phyloP scores from a whole-genome alignment of 495 filamentous ascomycete genomes.

The Penicillium chermesinum region DNA sequence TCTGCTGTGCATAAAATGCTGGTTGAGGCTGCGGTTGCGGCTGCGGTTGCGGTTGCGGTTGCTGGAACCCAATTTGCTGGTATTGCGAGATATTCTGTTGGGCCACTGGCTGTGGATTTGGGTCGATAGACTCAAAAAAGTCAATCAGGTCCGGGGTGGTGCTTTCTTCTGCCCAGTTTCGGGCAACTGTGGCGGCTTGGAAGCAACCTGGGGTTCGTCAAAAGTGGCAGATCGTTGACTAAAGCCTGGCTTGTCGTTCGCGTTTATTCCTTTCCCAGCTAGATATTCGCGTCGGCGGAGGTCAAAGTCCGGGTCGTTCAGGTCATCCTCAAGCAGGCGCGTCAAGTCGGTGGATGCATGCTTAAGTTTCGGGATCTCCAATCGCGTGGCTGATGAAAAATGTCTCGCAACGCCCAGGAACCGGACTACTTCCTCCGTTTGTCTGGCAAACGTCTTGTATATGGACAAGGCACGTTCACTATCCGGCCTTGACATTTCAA shows the following conservation, averaged over 20 bases:
- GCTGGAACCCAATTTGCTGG: conserved; percentile 46
- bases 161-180: conserved; percentile 45
- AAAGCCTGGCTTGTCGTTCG: conserved; percentile 19
- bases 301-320: conserved; percentile 95
- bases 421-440: conserved; percentile 88
- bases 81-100: conserved; percentile 40
- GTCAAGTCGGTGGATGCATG: conserved; percentile 91
- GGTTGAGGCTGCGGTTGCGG: conserved; percentile 23
- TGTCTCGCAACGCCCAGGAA: conserved; percentile 83
- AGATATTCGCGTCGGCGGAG: conserved; percentile 88
- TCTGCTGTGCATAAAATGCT: conserved; percentile 27
- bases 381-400: conserved; percentile 82
- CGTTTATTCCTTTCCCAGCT: conserved; percentile 66
- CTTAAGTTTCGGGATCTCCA: conserved; percentile 96
- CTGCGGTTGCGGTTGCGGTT: conserved; percentile 34
- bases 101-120: conserved; percentile 70
- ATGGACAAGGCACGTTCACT: conserved; percentile 88
- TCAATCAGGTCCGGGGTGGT: conserved; percentile 87
- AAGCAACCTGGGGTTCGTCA: conserved; percentile 22
- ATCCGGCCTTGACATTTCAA: conserved; percentile 94
- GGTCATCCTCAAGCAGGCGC: conserved; percentile 86
- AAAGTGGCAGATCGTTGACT: conserved; percentile 11
- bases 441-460: conserved; percentile 87
- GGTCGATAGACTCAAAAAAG: conserved; percentile 96
- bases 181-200: conserved; percentile 12